Evolutionary conservation across 768 basidiomycete genomes (phyloP), one percentile per base, ranked within the genome.

Genomic region (Cubamyces sp.): DNA sequence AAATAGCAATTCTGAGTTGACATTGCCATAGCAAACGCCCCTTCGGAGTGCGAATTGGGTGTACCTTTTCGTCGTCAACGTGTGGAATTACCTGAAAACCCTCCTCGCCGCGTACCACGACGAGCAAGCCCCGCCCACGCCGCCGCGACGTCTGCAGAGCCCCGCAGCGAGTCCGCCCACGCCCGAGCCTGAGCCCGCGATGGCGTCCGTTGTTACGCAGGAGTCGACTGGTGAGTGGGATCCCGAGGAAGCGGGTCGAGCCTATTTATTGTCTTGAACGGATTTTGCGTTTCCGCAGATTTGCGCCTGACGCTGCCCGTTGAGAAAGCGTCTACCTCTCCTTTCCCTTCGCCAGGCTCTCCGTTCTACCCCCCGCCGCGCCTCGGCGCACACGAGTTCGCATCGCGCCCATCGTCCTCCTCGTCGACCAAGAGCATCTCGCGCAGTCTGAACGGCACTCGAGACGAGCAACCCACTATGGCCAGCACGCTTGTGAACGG

Each of bases 301-400:
- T 45, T 66, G 54, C 69, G 68, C 60, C 66, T 74, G n/a, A 69
- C 71, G 28, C 66, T 74, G 18, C 64, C 70, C 28, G 62, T 84
- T 39, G 80, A 83, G 63, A 71, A 73, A 23, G 76, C 81, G 9
- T 78, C 82, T 18, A 68, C 74, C 0, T 76, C 77, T 39, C 80
- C 81, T 2, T 81, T 82, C 74, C 88, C 87, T 0, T 87, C 86
- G 0, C 89, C 89, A 3, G 84, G 84, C 0, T 87, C 85, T 5
- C 79, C 85, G 0, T 90, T 90, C 66, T 68, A 88, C 2, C 87
- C 89, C 1, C 89, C 89, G 3, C 88, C 89, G 3, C 78, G 82
- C 4, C 86, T 85, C 1, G 82, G 83, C 3, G 78, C 83, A 30
- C 87, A 90, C 77, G 88, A 91, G 68, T 89, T 87, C 68, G 87